Evolutionary conservation across 805 yeast species (phyloP).

Genomic region (Starmera quercuum): DNA sequence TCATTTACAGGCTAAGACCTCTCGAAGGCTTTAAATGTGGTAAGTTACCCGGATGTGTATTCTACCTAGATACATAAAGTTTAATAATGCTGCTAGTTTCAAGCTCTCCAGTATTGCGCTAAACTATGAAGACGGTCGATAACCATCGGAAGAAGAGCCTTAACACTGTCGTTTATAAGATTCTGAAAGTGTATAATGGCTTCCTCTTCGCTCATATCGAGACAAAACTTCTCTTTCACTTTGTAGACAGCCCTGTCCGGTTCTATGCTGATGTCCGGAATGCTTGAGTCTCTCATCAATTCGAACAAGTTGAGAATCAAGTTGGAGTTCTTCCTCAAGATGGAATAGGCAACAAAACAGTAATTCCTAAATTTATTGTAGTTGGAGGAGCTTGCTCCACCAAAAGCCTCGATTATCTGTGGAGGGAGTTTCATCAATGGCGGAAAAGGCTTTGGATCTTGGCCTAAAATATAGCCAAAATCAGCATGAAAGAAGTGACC

Average conservation of each 20-base stretch:
- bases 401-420: constrained; percentile 96
- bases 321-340: constrained; percentile 82
- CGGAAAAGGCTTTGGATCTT: constrained; percentile 98
- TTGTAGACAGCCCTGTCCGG: constrained; percentile 82
- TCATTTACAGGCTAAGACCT: too few species aligned
- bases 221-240: constrained; percentile 88
- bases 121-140: constrained; percentile 91
- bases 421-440: constrained; percentile 97
- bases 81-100: too few species aligned
- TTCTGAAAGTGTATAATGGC: constrained; percentile 93
- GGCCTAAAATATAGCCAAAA: constrained; percentile 92
- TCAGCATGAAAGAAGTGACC: constrained; percentile 96
- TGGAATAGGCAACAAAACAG: constrained; percentile 91
- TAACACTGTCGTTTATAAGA: constrained; percentile 88
- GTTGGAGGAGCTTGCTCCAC: constrained; percentile 82
- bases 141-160: constrained; percentile 88
- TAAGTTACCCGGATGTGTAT: too few species aligned
- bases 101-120: constrained; percentile 99
- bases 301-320: constrained; percentile 86
- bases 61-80: too few species aligned
- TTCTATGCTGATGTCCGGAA: constrained; percentile 83
- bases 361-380: constrained; percentile 83
- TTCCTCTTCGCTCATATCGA: constrained; percentile 92
- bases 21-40: too few species aligned
- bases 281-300: constrained; percentile 87